These are phyloP conservation scores for sorghum (Sorghum bicolor) DNA, from an alignment of 176 grass and related monocot genomes.

Conservation along the genomic window Sorghum_bicolor_NCBIv3 NC_012874.2:5582001-5582500, in stretches of 20 bases:
- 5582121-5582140: background rate
- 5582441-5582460: background rate
- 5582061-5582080: conserved; percentile 65
- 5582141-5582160: background rate
- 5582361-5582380: conserved; percentile 54
- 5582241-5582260: conserved; percentile 61
- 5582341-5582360: conserved; percentile 3
- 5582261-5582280: conserved; percentile 83
- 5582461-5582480: background rate
- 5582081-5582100: conserved; percentile 28
- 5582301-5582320: background rate
- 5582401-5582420: conserved; percentile 36
- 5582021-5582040: conserved; percentile 91
- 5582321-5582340: fast-evolving
- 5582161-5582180: background rate
- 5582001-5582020: conserved; percentile 83
- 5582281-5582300: background rate
- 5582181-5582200: conserved; percentile 49
- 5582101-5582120: background rate
- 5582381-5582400: conserved; percentile 60
- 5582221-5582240: conserved; percentile 63
- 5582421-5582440: conserved; percentile 70
- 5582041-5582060: conserved; percentile 86
- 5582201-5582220: conserved; percentile 53
- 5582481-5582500: background rate